Evolutionary conservation across 75 land plant genomes (phyloP).

Genomic region (Cunninghamia lanceolata): DNA sequence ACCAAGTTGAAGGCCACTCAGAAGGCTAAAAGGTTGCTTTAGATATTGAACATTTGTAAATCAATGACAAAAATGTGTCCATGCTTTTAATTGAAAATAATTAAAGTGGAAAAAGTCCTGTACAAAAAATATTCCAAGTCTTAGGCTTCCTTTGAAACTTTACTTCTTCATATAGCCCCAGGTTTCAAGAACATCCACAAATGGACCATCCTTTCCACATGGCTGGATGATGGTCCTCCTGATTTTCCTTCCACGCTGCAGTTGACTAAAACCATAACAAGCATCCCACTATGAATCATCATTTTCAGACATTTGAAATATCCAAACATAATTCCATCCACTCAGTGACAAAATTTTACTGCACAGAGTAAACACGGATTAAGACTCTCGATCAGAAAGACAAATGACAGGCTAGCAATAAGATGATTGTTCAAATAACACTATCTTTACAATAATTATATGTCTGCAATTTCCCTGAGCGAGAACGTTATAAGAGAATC

Average conservation of each 20-base stretch:
- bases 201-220: conserved; percentile 4
- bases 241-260: neutral
- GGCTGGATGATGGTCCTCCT: neutral
- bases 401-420: neutral
- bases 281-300: neutral
- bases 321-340: conserved; percentile 8
- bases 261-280: neutral
- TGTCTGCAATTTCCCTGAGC: neutral
- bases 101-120: conserved; percentile 1
- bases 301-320: neutral
- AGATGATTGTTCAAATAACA: neutral
- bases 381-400: neutral
- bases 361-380: neutral
- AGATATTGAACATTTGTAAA: neutral
- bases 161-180: neutral
- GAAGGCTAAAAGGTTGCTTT: neutral
- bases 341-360: neutral
- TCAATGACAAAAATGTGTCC: neutral
- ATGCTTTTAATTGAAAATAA: neutral
- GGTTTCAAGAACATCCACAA: neutral
- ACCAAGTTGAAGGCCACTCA: neutral
- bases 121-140: neutral
- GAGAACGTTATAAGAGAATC: neutral
- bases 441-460: neutral
- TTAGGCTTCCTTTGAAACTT: neutral